Evolutionary conservation across 2,329 filamentous ascomycete genomes (phyloP).

Genomic region (Aspergillus arachidicola): DNA sequence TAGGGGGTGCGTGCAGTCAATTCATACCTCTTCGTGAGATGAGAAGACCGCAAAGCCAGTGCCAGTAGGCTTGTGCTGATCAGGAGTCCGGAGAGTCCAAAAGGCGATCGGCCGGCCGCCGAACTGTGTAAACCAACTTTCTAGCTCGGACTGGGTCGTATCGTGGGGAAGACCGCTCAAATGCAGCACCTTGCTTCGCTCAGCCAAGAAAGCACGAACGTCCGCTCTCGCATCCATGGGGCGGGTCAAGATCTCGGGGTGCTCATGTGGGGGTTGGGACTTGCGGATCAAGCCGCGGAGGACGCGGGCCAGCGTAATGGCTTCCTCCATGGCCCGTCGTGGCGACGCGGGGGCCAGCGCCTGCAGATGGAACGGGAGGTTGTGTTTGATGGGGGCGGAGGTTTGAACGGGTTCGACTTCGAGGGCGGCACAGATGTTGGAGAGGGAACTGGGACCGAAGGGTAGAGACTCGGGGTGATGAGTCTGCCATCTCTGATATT

Average conservation of each 20-base stretch:
- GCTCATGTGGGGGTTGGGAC: constrained; percentile 89
- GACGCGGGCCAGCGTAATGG: constrained; percentile 89
- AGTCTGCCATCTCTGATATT: constrained; percentile 98
- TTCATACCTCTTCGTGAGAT: constrained; percentile 92
- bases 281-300: constrained; percentile 92
- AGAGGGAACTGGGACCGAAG: constrained; percentile 91
- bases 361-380: constrained; percentile 95
- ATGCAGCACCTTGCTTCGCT: constrained; percentile 96
- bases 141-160: constrained; percentile 96
- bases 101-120: constrained; percentile 97
- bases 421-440: constrained; percentile 96
- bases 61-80: constrained; percentile 99
- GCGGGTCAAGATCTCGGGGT: constrained; percentile 89
- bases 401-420: constrained; percentile 98
- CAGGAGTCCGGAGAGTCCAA: constrained; percentile 95
- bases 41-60: constrained; percentile 98
- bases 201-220: constrained; percentile 91
- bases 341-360: constrained; percentile 93
- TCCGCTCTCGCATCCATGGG: constrained; percentile 97
- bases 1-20: constrained; percentile 4
- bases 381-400: constrained; percentile 97
- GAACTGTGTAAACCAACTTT: constrained; percentile 99
- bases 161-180: constrained; percentile 97
- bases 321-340: constrained; percentile 95
- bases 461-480: constrained; percentile 97